These are phyloP conservation scores for Colletotrichum spinosum DNA, from an alignment of 2,329 filamentous ascomycete genomes.

Conservation along the genomic window DNA sequence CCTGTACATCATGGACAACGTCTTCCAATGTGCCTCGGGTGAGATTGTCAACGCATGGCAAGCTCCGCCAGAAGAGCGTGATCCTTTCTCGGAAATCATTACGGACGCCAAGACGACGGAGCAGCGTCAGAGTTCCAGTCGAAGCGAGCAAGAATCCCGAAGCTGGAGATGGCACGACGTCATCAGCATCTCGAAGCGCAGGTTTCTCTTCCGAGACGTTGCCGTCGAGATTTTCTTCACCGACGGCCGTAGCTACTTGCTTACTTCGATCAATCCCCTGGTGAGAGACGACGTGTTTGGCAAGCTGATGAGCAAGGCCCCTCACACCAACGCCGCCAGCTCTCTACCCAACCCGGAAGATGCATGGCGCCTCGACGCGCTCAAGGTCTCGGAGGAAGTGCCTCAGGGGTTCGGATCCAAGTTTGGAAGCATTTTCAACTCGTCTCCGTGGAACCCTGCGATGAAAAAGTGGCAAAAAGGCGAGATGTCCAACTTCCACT, in stretches of 20 bases:
- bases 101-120: constrained; percentile 73
- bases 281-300: constrained; percentile 84
- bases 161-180: constrained; percentile 96
- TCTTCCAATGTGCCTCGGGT: constrained; percentile 93
- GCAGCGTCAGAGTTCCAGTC: constrained; percentile 69
- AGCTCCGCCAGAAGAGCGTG: constrained; percentile 89
- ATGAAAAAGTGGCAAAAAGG: constrained; percentile 92
- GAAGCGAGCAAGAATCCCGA: constrained; percentile 81
- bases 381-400: constrained; percentile 73
- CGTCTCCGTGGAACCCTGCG: constrained; percentile 82
- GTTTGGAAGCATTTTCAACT: constrained; percentile 92
- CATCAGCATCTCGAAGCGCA: constrained; percentile 93
- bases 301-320: constrained; percentile 82
- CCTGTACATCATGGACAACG: constrained; percentile 95
- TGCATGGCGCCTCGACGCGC: constrained; percentile 88
- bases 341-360: constrained; percentile 84
- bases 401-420: constrained; percentile 81
- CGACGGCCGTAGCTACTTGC: constrained; percentile 92
- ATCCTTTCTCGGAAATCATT: constrained; percentile 95
- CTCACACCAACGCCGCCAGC: constrained; percentile 79
- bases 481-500: constrained; percentile 98
- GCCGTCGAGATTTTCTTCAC: constrained; percentile 98
- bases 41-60: constrained; percentile 98
- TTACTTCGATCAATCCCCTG: constrained; percentile 82
- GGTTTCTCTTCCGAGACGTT: constrained; percentile 95